phyloP scores from a whole-genome alignment of 2,329 filamentous ascomycete genomes.

The Truncatella angustata region DNA sequence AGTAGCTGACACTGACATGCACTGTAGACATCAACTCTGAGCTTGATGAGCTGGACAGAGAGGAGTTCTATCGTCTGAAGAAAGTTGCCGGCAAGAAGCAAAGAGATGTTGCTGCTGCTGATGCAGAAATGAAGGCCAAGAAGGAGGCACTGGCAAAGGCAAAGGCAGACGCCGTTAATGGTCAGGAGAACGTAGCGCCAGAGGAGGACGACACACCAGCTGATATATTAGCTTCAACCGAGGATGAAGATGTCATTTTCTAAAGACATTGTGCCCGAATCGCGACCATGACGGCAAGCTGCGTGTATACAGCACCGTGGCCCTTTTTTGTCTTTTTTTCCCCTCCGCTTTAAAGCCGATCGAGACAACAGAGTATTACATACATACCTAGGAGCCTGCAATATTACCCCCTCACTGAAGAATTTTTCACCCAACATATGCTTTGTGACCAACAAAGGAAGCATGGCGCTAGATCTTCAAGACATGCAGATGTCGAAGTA shows the following conservation, averaged over 20 bases:
- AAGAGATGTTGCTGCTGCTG: conserved; percentile 67
- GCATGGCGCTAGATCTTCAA: no score
- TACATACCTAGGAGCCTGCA: no score
- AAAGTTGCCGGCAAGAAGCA: conserved; percentile 89
- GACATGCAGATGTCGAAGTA: no score
- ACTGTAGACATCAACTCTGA: conserved; percentile 88
- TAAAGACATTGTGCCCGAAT: no score
- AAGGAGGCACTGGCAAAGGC: conserved; percentile 63
- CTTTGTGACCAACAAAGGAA: no score
- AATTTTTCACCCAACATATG: no score
- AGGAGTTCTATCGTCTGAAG: conserved; percentile 97
- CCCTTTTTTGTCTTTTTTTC: no score
- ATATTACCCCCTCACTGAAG: no score
- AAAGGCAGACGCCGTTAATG: conserved; percentile 56
- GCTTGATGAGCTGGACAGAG: conserved; percentile 92
- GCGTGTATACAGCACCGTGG: no score
- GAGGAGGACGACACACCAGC: conserved; percentile 43
- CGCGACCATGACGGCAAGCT: no score
- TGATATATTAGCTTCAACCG: conserved; percentile 72
- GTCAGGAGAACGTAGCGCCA: conserved; percentile 36
- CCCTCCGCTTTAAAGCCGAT: no score
- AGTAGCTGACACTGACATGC: conserved; percentile 13
- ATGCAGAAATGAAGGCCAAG: conserved; percentile 74
- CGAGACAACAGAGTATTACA: no score
- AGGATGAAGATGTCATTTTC: conserved; percentile 87